phyloP scores from a whole-genome alignment of 2,329 filamentous ascomycete species.

The Cryphonectria nitschkei region DNA sequence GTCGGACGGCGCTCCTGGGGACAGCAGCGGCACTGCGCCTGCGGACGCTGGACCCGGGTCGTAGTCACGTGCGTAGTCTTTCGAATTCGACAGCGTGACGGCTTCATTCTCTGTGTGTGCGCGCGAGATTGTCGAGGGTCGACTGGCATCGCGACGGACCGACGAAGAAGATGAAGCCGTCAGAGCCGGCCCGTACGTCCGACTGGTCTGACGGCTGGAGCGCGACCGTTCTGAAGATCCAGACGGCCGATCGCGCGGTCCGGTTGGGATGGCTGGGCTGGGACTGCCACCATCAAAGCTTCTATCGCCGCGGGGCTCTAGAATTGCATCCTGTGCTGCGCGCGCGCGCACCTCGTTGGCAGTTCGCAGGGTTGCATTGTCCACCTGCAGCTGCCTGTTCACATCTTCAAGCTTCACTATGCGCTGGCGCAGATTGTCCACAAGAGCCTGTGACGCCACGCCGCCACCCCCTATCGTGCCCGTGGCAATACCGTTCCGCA shows the following conservation, averaged over 20 bases:
- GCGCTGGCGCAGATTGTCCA: constrained; percentile 49
- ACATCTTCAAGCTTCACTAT: constrained; percentile 62
- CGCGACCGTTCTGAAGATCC: constrained; percentile 28
- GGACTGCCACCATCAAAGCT: constrained; percentile 48
- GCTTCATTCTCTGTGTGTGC: constrained; percentile 32
- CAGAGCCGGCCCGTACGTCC: constrained; percentile 27
- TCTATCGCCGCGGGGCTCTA: constrained; percentile 40
- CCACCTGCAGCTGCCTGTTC: constrained; percentile 66
- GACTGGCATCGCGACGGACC: constrained; percentile 30
- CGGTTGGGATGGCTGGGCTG: constrained; percentile 58
- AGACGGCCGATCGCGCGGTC: constrained; percentile 44
- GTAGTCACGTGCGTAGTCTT: constrained; percentile 24
- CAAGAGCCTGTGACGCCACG: constrained; percentile 18
- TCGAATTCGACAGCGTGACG: constrained; percentile 10
- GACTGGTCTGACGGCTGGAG: constrained; percentile 30
- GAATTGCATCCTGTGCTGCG: constrained; percentile 45
- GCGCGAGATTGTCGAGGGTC: constrained; percentile 40
- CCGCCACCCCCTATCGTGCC: constrained; percentile 46
- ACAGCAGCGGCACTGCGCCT: constrained; percentile 34
- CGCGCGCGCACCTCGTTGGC: constrained; percentile 62
- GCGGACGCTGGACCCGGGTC: constrained; percentile 29
- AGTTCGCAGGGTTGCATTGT: constrained; percentile 70
- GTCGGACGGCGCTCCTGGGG: constrained; percentile 38
- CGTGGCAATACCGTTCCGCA: constrained; percentile 65
- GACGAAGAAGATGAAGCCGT: constrained; percentile 29